Conservation (phyloP, 2,329 filamentous ascomycete genomes). For the Ophioceras dolichostomum region DNA sequence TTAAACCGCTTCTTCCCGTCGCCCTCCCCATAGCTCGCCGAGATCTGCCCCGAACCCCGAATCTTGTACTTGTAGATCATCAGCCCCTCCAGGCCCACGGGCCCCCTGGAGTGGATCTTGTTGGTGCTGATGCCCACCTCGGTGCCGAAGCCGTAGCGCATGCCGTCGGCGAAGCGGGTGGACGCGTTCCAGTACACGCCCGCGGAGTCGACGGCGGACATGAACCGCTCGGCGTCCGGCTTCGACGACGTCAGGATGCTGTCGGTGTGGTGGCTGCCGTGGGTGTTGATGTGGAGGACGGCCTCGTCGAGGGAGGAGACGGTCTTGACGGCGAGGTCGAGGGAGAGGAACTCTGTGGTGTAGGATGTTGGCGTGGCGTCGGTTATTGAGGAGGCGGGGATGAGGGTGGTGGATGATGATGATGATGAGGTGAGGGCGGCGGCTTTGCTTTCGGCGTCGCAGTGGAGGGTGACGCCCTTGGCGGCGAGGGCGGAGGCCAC, state of each 20-base stretch:
- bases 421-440: no score
- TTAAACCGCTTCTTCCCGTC: constrained; percentile 46
- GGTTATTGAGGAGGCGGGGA: constrained; percentile 34
- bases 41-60: constrained; percentile 71
- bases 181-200: constrained; percentile 97
- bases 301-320: constrained; percentile 59
- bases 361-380: constrained; percentile 62
- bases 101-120: constrained; percentile 91
- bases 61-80: constrained; percentile 98
- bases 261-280: constrained; percentile 92
- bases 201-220: constrained; percentile 74
- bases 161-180: constrained; percentile 88
- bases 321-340: constrained; percentile 73
- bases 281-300: constrained; percentile 78
- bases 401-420: no score
- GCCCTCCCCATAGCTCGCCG: constrained; percentile 58
- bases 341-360: constrained; percentile 78
- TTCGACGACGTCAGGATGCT: constrained; percentile 65
- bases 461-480: constrained; percentile 72
- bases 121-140: constrained; percentile 98
- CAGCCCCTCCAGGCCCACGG: constrained; percentile 85
- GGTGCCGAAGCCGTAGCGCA: constrained; percentile 94
- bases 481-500: constrained; percentile 63
- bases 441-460: constrained; percentile 57
- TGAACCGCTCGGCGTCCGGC: constrained; percentile 65